Evolutionary conservation across 306 rosid genomes (phyloP).

Genomic region (Vigna trinervia): DNA sequence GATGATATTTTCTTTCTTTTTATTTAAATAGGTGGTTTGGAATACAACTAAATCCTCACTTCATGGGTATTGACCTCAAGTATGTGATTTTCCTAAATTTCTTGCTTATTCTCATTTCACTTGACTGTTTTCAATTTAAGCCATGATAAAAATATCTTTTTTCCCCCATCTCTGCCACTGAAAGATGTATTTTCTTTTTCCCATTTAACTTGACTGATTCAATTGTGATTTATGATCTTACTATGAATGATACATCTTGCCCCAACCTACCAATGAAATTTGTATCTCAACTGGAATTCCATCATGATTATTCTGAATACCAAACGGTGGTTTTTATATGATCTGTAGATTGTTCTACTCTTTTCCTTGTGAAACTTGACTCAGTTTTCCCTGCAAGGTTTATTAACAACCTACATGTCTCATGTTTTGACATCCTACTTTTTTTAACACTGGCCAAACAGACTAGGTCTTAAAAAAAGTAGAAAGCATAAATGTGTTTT

Average conservation of each 20-base stretch:
- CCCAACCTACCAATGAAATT: neutral
- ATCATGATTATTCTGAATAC: slow-evolving; percentile 25
- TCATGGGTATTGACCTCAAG: slow-evolving; percentile 96
- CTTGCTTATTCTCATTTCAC: slow-evolving; percentile 32
- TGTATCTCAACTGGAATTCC: neutral
- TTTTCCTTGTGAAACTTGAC: slow-evolving; percentile 6
- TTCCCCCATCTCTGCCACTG: neutral
- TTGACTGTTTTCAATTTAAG: slow-evolving; percentile 22
- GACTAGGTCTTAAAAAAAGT: slow-evolving; percentile 1
- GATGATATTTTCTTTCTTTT: slow-evolving; percentile 36
- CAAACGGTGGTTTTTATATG: neutral
- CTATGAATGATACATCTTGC: slow-evolving; percentile 7
- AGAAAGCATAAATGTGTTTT: neutral
- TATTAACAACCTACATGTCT: neutral
- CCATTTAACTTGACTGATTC: slow-evolving; percentile 15
- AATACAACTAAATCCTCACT: slow-evolving; percentile 91
- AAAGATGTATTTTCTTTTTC: slow-evolving; percentile 26
- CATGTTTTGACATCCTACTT: slow-evolving; percentile 8
- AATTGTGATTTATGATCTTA: slow-evolving; percentile 19
- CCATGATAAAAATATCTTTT: neutral
- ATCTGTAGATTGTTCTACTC: neutral
- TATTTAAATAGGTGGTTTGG: slow-evolving; percentile 89
- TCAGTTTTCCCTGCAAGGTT: slow-evolving; percentile 26
- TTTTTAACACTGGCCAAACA: neutral
- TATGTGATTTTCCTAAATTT: slow-evolving; percentile 58